Base-by-base conservation (phyloP, 768 basidiomycete species). In the Amanita pseudoporphyria region DNA sequence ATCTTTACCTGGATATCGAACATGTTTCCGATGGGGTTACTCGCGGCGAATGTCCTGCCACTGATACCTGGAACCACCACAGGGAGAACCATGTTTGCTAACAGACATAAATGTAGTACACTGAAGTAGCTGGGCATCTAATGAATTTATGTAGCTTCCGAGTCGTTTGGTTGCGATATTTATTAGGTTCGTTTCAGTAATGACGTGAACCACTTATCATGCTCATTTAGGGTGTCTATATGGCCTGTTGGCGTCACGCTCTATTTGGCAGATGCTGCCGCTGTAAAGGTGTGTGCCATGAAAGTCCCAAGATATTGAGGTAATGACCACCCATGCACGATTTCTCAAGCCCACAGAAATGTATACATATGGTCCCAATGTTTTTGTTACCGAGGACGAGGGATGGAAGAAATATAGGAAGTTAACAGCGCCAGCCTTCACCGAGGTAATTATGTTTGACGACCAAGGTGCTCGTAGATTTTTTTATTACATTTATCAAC, bases 351-450 rank as follows among this genome's bases (percentile, higher is more conserved):
- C 78, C 6, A 56, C 75, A 0, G 53, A 71, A 3, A 57, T 66
- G 22, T 84, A 84, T 54, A 42, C 1, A 53, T 84, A 74, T 57
- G 82, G 83, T 5, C 57, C 58, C 5, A 87, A 84, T 54, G 78
- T 84, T 38, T 72, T 85, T 14, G 73, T 71, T 1, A 76, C 78
- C 0, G 82, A 84, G 55, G 78, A 75, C 16, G 74, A 78, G 4
- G 70, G 77, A 51, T 85, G 82, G 82, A 81, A 81, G 60, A 72
- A 73, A 26, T 81, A 80, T 53, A 64, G 81, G 40, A 80, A 77
- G 58, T 73, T 84, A 36, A 65, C 74, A 14, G 78, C 78, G 1
- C 80, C 81, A n/a, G 74, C 79, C 0, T 84, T 84, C 59, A 77
- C 78, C 6, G 80, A 82, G 60, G 79, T 79, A 48, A 38, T 63